These are phyloP conservation scores for Tricholoma sp. DNA, from an alignment of 768 basidiomycete species.

Conservation along the genomic window DNA sequence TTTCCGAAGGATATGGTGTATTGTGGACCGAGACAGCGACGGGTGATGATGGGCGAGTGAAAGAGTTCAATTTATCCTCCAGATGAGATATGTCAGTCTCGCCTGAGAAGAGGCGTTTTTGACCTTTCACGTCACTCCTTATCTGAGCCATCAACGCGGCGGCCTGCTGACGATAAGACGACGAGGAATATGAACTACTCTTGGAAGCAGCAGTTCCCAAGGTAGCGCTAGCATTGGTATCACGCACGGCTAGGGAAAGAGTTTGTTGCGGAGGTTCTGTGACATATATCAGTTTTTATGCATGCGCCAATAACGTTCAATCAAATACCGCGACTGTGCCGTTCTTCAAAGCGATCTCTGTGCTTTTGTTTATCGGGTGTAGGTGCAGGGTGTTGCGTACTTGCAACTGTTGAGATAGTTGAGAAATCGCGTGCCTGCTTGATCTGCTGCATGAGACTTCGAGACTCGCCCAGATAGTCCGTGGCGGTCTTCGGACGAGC, in stretches of 20 bases:
- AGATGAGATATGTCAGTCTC: conserved; percentile 51
- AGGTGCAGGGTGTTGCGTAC: conserved; percentile 30
- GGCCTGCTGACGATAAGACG: conserved; percentile 70
- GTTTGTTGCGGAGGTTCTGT: conserved; percentile 17
- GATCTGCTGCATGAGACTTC: conserved; percentile 74
- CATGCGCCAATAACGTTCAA: neutral
- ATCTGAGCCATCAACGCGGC: conserved; percentile 83
- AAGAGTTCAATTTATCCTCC: conserved; percentile 25
- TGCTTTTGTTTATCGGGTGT: conserved; percentile 11
- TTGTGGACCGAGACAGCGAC: conserved; percentile 6
- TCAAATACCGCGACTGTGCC: conserved; percentile 17
- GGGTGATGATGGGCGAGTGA: conserved; percentile 12
- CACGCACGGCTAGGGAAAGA: conserved; percentile 30
- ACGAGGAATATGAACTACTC: conserved; percentile 47
- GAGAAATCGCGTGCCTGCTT: conserved; percentile 74
- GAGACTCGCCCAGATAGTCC: conserved; percentile 77
- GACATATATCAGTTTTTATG: conserved; percentile 5
- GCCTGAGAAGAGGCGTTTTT: conserved; percentile 66
- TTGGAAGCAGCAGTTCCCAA: conserved; percentile 29
- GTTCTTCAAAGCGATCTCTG: conserved; percentile 6
- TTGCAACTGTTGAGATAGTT: conserved; percentile 60
- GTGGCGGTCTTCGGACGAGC: conserved; percentile 47
- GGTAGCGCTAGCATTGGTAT: conserved; percentile 20
- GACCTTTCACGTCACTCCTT: conserved; percentile 68
- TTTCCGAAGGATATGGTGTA: conserved; percentile 6